Evolutionary conservation across 768 basidiomycete genomes (phyloP).

Genomic region (Hirschioporus abietinus): DNA sequence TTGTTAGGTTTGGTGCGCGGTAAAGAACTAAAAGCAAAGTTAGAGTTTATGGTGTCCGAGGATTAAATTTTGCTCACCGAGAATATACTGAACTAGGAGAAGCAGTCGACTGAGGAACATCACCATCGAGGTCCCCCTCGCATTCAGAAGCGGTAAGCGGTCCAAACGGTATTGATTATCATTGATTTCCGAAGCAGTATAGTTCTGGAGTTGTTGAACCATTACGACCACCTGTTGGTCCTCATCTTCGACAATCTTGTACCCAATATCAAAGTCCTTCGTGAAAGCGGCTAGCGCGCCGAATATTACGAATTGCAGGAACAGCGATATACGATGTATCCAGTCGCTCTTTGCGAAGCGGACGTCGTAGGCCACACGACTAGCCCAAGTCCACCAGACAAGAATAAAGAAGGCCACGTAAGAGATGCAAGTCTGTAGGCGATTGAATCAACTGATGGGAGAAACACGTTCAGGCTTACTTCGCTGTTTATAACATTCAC

Average conservation of each 20-base stretch:
- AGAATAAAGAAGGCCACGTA: neutral
- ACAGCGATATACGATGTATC: conserved; percentile 6
- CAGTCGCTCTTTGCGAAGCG: conserved; percentile 8
- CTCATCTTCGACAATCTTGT: neutral
- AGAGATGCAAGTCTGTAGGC: neutral
- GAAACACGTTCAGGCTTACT: neutral
- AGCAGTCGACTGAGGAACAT: neutral
- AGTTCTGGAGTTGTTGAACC: neutral
- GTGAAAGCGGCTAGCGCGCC: conserved; percentile 4
- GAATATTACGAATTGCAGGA: conserved; percentile 6
- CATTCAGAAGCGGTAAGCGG: neutral
- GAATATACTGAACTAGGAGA: neutral
- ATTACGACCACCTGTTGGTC: neutral
- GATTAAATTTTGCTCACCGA: neutral
- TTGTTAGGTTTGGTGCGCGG: neutral
- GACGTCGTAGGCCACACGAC: conserved; percentile 7
- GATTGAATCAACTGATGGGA: neutral
- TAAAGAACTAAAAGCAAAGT: neutral
- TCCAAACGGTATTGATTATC: neutral
- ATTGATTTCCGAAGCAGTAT: neutral
- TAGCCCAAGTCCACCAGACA: conserved; percentile 9
- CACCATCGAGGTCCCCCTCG: neutral
- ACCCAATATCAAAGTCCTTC: conserved; percentile 4
- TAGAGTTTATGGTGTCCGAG: neutral
- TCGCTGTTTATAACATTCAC: neutral